Conservation (phyloP, 495 filamentous ascomycete genomes). For the Trichoderma asperelloides region DNA sequence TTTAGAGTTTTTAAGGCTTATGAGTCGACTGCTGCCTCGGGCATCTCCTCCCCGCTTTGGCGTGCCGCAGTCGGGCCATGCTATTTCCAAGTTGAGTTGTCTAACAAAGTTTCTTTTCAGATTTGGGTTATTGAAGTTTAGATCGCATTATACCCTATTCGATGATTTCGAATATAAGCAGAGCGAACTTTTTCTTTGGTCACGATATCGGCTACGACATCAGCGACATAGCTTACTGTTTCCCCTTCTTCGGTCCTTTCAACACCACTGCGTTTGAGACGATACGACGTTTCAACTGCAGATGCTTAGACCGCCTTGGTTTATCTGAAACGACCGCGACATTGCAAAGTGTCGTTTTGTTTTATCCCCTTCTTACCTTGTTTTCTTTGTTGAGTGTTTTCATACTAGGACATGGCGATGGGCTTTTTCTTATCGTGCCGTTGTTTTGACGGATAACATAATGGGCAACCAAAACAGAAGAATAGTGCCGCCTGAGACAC, state of each 20-base stretch:
- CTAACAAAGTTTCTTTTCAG: constrained; percentile 30
- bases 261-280: neutral
- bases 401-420: neutral
- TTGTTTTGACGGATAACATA: neutral
- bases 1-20: constrained; percentile 12
- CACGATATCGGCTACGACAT: neutral
- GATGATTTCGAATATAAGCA: neutral
- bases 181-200: neutral
- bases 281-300: neutral
- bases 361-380: neutral
- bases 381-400: neutral
- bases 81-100: neutral
- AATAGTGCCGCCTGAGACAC: neutral
- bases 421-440: neutral
- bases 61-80: neutral
- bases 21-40: neutral
- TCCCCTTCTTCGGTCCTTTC: neutral
- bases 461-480: neutral
- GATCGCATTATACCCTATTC: constrained; percentile 6
- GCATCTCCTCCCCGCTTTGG: neutral
- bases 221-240: neutral
- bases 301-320: neutral
- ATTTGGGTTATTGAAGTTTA: constrained; percentile 60
- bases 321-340: neutral
- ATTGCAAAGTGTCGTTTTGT: neutral